These are phyloP conservation scores for Globisporangium lucens DNA, from an alignment of 352 stramenopile genomes.

Conservation along the genomic window DNA sequence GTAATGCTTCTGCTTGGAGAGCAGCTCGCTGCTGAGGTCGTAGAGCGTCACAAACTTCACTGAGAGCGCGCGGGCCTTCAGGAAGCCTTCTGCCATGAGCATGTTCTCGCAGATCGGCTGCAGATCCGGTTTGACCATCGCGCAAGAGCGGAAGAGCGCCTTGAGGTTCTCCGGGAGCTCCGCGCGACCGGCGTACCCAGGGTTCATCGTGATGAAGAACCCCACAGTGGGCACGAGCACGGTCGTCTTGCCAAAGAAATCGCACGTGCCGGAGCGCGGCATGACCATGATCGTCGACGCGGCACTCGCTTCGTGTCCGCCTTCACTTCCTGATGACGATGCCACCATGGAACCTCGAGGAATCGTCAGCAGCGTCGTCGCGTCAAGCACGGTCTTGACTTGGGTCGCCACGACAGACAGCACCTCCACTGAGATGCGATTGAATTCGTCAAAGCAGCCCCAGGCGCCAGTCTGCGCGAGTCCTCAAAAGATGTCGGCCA, in stretches of 20 bases:
- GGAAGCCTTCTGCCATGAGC: slow-evolving; percentile 93
- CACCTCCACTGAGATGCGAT: slow-evolving; percentile 96
- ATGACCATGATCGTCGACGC: slow-evolving; percentile 29
- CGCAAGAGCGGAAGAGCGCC: slow-evolving; percentile 89
- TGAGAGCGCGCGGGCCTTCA: slow-evolving; percentile 76
- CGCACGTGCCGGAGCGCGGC: slow-evolving; percentile 57
- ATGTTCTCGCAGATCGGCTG: slow-evolving; percentile 94
- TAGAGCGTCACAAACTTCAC: slow-evolving; percentile 92
- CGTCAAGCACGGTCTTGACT: slow-evolving; percentile 97
- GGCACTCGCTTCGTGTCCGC: slow-evolving; percentile 12
- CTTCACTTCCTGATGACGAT: slow-evolving; percentile 19
- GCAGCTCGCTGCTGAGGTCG: slow-evolving; percentile 78
- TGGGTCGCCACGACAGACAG: slow-evolving; percentile 95
- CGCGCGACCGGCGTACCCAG: slow-evolving; percentile 88
- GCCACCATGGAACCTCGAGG: slow-evolving; percentile 14
- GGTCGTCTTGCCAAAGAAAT: slow-evolving; percentile 91
- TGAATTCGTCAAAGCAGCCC: slow-evolving; percentile 98
- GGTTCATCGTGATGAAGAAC: slow-evolving; percentile 96
- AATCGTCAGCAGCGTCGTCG: slow-evolving; percentile 29
- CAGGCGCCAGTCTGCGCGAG: slow-evolving; percentile 93
- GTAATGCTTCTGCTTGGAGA: slow-evolving; percentile 90
- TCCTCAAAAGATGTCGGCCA: slow-evolving; percentile 95
- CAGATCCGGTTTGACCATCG: slow-evolving; percentile 91
- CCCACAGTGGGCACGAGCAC: slow-evolving; percentile 78
- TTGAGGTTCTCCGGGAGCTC: slow-evolving; percentile 93